A percentile compares a stretch with the other conserved stretches of the same genome.
phyloP scores from a whole-genome alignment of 2,329 filamentous ascomycete genomes.

The Pestalotiopsis sp. region DNA sequence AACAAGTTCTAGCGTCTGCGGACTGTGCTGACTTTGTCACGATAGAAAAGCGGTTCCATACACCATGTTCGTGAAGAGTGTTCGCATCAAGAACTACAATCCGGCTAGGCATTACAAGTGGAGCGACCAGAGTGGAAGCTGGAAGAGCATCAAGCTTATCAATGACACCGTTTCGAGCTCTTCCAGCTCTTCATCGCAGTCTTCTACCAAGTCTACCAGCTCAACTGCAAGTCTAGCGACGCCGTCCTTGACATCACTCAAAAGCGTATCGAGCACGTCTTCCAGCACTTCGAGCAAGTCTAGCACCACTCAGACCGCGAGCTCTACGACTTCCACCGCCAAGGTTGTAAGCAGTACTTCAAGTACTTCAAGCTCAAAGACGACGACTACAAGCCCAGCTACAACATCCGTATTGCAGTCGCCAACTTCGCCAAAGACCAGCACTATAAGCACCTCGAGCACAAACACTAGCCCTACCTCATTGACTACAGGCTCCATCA shows the following conservation, averaged over 20 bases:
- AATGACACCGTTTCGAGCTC: not conserved
- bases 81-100: conserved; percentile 36
- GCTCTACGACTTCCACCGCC: not conserved
- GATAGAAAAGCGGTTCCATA: conserved; percentile 24
- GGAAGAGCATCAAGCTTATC: conserved; percentile 14
- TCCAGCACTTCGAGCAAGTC: not conserved
- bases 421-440: not conserved
- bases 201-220: not conserved
- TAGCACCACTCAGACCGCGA: not conserved
- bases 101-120: conserved; percentile 34
- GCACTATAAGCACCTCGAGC: not conserved
- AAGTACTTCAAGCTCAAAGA: not conserved
- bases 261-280: not conserved
- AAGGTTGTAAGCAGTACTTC: not conserved
- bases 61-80: conserved; percentile 33
- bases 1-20: not conserved
- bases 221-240: not conserved
- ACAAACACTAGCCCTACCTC: not conserved
- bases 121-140: conserved; percentile 27
- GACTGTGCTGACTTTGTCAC: not conserved
- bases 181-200: not conserved
- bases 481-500: not conserved
- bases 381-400: not conserved
- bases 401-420: not conserved
- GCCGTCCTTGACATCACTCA: not conserved